Conservation (phyloP, 441 rosid species). For the Melastoma candidum region DNA sequence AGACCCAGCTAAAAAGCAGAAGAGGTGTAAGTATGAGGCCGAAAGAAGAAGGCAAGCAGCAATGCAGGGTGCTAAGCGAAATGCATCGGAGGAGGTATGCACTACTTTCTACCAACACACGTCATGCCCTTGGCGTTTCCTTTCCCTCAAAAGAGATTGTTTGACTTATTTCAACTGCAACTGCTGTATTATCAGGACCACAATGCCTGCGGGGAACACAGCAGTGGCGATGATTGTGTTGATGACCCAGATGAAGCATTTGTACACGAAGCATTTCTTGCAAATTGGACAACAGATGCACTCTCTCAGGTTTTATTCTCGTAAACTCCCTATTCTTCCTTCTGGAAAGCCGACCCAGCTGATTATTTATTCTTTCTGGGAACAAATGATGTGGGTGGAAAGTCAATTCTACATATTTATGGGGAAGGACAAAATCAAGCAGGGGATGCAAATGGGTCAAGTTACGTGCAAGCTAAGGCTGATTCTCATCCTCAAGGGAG, state of each 20-base stretch:
- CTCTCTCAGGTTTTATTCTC: constrained; percentile 22
- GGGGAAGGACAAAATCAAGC: constrained; percentile 25
- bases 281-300: constrained; percentile 74
- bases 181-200: constrained; percentile 51
- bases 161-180: constrained; percentile 4
- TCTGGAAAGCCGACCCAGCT: constrained; percentile 26
- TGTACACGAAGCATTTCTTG: constrained; percentile 82
- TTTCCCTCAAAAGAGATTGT: constrained; percentile 2
- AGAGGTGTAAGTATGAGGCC: constrained; percentile 59
- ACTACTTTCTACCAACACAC: not conserved
- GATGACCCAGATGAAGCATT: constrained; percentile 58
- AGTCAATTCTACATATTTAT: constrained; percentile 20
- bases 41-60: constrained; percentile 47
- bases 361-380: constrained; percentile 15
- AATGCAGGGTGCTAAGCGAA: constrained; percentile 39
- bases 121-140: not conserved
- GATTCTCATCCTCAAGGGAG: constrained; percentile 17
- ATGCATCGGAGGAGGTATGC: constrained; percentile 42
- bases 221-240: constrained; percentile 45
- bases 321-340: constrained; percentile 24
- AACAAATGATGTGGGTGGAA: constrained; percentile 21
- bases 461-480: constrained; percentile 20
- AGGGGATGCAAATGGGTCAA: constrained; percentile 24
- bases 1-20: constrained; percentile 67
- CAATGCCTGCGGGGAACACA: constrained; percentile 35